These are phyloP conservation scores for Trypanosoma cruzi DNA, from an alignment of 208 protist genomes.

Conservation along the genomic window DNA sequence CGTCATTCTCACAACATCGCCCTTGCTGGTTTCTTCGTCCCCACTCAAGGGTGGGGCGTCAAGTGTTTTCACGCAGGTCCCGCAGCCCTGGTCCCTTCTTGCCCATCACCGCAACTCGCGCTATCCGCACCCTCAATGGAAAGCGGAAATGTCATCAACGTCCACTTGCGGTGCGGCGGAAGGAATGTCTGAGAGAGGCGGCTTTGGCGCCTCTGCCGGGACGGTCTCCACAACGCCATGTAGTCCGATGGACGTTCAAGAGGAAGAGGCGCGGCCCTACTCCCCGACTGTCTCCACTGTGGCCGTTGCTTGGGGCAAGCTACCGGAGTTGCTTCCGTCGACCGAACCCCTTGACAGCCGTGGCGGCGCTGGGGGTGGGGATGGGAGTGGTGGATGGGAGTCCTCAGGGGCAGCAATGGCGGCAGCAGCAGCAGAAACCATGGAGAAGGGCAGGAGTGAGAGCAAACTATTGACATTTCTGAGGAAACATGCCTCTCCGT, in stretches of 20 bases:
- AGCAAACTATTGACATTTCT: not conserved
- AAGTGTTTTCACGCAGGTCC: not conserved
- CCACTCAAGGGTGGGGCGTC: not conserved
- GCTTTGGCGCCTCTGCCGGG: not conserved
- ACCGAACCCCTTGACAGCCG: not conserved
- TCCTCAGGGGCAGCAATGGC: not conserved
- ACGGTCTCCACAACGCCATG: not conserved
- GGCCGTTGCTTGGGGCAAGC: not conserved
- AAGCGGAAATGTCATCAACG: not conserved
- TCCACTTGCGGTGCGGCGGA: not conserved
- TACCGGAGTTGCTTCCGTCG: not conserved
- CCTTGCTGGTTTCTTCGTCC: not conserved
- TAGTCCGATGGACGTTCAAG: not conserved
- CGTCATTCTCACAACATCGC: not conserved
- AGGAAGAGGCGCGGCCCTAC: not conserved
- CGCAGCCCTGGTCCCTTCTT: constrained; percentile 18
- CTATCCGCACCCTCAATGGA: not conserved
- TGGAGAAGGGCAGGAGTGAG: not conserved
- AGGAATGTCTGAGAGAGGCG: not conserved
- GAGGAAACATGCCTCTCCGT: not conserved
- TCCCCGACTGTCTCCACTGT: constrained; percentile 13
- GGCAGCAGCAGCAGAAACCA: not conserved
- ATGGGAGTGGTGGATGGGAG: no score
- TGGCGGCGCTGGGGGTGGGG: not conserved
- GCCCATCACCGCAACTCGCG: constrained; percentile 6